Base-by-base conservation (phyloP, 495 filamentous ascomycete genomes). In the Neurospora sp. region DNA sequence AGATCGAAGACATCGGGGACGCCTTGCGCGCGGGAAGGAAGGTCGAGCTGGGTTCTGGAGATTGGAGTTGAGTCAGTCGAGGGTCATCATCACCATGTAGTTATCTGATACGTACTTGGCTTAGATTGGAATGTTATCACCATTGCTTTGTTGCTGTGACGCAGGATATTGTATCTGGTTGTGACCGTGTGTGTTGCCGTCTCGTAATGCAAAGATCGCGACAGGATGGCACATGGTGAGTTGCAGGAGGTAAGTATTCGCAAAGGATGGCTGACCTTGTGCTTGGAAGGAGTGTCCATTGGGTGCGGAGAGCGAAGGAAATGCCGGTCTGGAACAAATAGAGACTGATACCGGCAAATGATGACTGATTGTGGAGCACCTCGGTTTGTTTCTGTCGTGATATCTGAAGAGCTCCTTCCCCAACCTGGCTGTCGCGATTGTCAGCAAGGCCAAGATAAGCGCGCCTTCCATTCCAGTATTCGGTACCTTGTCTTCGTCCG, bases 1-100 rank as follows among this genome's bases (percentile, higher is more conserved):
- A 76, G 69, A 83, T 85, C 39, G 81, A 84, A 71, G 65, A 83
- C 14, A 82, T 85, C 65, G 80, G 81, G 71, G 76, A 76, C 42
- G 80, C 84, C 38, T 78, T 83, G 46, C 73, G 77, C 3, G 78
- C 75, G 1, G 82, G 80, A 9, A 81, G 75, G 69, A 42, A 78
- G 16, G 78, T 85, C 5, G 71, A 81, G 10, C 73, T 84, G 40
- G 82, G 81, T 1, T 72, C 73, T n/a, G 82, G 82, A 0, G 77
- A 83, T 40, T 84, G 82, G 82, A 76, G 80, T 59, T 84, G 71
- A 71, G 69, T 44, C 10, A 22, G 40, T 70, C 12, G 3, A 12
- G 9, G 1, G 46, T 35, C 14, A 61, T 9, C 27, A 18, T 35
- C 27, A 35, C 22, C 12, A 61, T 31, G 53, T 61, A 35, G 31